Conservation (phyloP, 1,284 basidiomycete genomes). For the Bondarzewia mesenterica region DNA sequence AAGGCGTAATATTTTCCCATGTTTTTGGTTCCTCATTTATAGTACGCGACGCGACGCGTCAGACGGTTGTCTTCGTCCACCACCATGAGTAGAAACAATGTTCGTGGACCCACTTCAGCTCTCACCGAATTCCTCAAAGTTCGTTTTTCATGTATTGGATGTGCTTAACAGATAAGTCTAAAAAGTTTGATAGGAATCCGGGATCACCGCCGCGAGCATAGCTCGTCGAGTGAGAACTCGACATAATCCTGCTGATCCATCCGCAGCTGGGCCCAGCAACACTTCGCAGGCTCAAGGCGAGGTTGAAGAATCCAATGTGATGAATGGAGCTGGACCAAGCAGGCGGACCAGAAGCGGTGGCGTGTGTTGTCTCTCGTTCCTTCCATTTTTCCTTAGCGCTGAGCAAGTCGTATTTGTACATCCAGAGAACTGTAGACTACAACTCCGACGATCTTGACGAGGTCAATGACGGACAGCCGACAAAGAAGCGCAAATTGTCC, state of each 20-base stretch:
- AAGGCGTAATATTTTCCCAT: no score
- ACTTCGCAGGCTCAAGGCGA: slow-evolving; percentile 14
- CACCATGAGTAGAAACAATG: slow-evolving; percentile 45
- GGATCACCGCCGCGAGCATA: slow-evolving; percentile 66
- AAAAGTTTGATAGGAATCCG: slow-evolving; percentile 50
- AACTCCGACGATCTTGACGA: slow-evolving; percentile 72
- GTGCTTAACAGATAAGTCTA: slow-evolving; percentile 1
- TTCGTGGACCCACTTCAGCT: slow-evolving; percentile 86
- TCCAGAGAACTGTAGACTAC: slow-evolving; percentile 41
- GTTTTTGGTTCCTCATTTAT: background rate
- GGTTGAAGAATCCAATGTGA: slow-evolving; percentile 27
- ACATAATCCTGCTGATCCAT: slow-evolving; percentile 21
- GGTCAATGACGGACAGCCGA: slow-evolving; percentile 30
- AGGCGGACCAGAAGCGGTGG: background rate
- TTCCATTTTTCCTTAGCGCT: background rate
- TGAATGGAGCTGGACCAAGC: slow-evolving; percentile 17
- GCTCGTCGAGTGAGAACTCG: slow-evolving; percentile 47
- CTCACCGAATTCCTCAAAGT: slow-evolving; percentile 88
- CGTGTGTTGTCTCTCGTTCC: background rate
- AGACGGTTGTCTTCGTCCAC: background rate
- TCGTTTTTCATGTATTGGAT: slow-evolving; percentile 18
- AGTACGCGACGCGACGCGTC: background rate
- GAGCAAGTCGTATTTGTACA: background rate
- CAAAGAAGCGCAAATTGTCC: slow-evolving; percentile 37
- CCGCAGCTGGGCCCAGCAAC: slow-evolving; percentile 43